Conservation (phyloP, 2,329 filamentous ascomycete genomes). For the Graphilbum fragrans region DNA sequence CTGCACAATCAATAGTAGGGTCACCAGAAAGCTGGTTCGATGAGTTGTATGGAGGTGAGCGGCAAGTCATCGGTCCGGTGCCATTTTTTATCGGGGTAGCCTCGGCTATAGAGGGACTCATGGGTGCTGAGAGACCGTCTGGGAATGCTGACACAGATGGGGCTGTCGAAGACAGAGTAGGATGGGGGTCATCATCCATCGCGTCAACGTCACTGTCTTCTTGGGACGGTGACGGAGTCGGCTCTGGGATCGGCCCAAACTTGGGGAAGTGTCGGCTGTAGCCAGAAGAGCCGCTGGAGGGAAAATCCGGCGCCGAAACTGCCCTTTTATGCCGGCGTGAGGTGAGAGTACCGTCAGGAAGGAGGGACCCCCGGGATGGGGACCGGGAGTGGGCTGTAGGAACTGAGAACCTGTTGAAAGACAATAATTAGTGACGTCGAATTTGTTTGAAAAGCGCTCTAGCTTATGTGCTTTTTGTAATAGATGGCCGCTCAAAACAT, state of each 20-base stretch:
- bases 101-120: background rate
- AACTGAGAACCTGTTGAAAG: background rate
- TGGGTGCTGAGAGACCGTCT: too few relatives aligned
- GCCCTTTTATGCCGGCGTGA: constrained; percentile 33
- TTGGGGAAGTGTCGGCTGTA: constrained; percentile 11
- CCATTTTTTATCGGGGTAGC: background rate
- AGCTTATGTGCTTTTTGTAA: too few relatives aligned
- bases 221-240: constrained; percentile 14
- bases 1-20: background rate
- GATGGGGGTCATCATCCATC: constrained; percentile 5
- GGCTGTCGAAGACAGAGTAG: background rate
- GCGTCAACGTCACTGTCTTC: constrained; percentile 11
- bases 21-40: background rate
- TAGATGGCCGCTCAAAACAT: too few relatives aligned
- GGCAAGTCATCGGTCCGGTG: background rate
- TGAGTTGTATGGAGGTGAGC: background rate
- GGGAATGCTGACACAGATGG: background rate
- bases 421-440: too few relatives aligned
- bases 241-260: constrained; percentile 15
- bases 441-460: too few relatives aligned
- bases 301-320: constrained; percentile 35
- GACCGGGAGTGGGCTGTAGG: background rate
- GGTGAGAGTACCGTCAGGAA: background rate
- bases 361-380: constrained; percentile 1
- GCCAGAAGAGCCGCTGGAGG: constrained; percentile 14